These are phyloP conservation scores for Botrytis porri DNA, from an alignment of 2,329 filamentous ascomycete species.

Conservation along the genomic window DNA sequence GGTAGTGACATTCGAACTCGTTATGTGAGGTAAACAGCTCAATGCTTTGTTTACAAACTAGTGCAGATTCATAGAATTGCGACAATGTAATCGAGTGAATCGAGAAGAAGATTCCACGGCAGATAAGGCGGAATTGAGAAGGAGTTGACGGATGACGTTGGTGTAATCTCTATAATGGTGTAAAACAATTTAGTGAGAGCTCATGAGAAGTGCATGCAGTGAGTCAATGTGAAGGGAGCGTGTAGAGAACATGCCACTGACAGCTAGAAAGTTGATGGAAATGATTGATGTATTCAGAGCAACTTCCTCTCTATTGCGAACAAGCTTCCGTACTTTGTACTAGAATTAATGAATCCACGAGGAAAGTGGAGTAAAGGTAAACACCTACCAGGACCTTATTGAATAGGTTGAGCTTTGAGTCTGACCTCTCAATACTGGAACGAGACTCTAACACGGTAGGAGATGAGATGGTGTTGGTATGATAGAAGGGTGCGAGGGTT, in stretches of 20 bases:
- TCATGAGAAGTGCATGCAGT: not conserved
- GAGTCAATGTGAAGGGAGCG: not conserved
- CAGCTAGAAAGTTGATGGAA: not conserved
- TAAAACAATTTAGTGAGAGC: constrained; percentile 10
- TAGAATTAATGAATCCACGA: constrained; percentile 1
- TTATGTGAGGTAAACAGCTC: not conserved
- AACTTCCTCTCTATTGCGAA: not conserved
- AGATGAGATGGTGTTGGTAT: not conserved
- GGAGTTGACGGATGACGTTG: not conserved
- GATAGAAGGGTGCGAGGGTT: not conserved
- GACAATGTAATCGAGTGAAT: constrained; percentile 4
- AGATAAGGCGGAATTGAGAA: constrained; percentile 7
- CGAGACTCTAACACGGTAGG: not conserved
- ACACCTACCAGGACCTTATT: not conserved
- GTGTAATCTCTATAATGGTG: constrained; percentile 4
- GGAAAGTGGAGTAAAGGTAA: constrained; percentile 1
- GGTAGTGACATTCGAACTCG: constrained; percentile 47
- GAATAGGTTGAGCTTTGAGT: constrained; percentile 1
- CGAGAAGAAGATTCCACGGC: not conserved
- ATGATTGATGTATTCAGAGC: not conserved
- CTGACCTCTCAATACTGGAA: not conserved
- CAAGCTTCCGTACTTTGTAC: not conserved
- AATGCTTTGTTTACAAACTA: constrained; percentile 16
- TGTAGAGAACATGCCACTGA: not conserved
- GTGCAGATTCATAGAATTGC: constrained; percentile 4